These are phyloP conservation scores for Penicillium crystallinum DNA, from an alignment of 495 filamentous ascomycete species.

Conservation along the genomic window DNA sequence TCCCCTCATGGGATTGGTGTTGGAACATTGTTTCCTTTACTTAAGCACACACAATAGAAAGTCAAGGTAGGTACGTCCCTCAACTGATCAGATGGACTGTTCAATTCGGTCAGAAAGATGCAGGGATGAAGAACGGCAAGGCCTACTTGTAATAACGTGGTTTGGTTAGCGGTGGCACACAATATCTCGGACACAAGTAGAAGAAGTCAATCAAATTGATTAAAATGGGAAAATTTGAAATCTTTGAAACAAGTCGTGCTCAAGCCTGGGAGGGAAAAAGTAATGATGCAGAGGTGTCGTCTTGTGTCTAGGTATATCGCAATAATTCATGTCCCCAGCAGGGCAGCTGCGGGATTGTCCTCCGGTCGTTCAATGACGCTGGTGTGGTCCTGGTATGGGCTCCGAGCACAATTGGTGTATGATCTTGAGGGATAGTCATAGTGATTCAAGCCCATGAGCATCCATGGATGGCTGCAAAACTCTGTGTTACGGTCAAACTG, in stretches of 20 bases:
- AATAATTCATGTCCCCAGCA: neutral
- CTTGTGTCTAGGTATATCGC: neutral
- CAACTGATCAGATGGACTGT: neutral
- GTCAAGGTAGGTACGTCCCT: neutral
- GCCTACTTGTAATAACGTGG: neutral
- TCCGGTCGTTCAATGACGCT: slow-evolving; percentile 7
- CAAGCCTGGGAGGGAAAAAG: neutral
- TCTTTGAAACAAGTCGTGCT: neutral
- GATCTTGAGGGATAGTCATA: neutral
- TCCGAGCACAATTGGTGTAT: neutral
- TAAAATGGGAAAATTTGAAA: neutral
- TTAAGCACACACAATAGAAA: neutral
- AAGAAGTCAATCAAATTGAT: neutral
- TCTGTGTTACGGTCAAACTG: neutral
- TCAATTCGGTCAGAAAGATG: neutral
- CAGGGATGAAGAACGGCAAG: neutral
- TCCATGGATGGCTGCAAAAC: neutral
- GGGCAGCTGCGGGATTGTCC: slow-evolving; percentile 12
- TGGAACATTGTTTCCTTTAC: slow-evolving; percentile 20
- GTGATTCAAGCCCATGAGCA: neutral
- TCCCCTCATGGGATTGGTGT: slow-evolving; percentile 5
- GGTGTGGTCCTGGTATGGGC: slow-evolving; percentile 3
- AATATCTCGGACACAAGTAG: neutral
- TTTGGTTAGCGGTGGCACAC: neutral
- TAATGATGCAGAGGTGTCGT: slow-evolving; percentile 25